Percentiles rank a stretch among this genome's conserved stretches.
Conservation (phyloP, 441 rosid species). For the Metrosideros polymorpha region DNA sequence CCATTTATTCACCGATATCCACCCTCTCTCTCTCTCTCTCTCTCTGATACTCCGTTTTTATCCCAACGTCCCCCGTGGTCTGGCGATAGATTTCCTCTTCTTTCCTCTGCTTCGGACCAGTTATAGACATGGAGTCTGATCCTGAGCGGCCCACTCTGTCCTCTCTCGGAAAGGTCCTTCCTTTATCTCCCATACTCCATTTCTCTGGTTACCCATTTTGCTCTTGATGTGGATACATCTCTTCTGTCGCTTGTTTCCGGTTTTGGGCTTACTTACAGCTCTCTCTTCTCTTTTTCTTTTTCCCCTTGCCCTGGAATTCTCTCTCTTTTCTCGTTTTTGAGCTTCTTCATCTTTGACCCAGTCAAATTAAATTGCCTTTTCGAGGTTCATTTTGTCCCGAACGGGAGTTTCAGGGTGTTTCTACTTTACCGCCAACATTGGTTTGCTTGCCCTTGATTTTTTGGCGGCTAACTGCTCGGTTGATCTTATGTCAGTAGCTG, state of each 20-base stretch:
- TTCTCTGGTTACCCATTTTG: background rate
- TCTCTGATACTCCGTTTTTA: background rate
- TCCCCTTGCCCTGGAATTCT: background rate
- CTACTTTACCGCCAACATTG: background rate
- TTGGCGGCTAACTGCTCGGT: background rate
- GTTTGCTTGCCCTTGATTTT: background rate
- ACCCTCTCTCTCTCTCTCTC: background rate
- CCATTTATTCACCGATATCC: background rate
- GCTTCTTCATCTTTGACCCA: background rate
- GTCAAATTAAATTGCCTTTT: background rate
- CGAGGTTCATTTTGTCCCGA: background rate
- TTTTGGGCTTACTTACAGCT: background rate
- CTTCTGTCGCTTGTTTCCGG: background rate
- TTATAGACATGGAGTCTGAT: conserved; percentile 43
- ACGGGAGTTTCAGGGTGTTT: background rate
- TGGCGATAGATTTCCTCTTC: background rate
- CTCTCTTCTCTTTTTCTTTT: background rate
- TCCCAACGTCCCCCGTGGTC: background rate
- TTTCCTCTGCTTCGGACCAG: background rate
- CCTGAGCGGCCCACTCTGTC: conserved; percentile 35
- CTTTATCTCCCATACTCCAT: background rate
- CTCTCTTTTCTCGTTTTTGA: background rate
- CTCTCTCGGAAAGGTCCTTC: conserved; percentile 35
- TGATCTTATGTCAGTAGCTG: background rate
- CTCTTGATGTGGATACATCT: background rate